Percentiles rank a stretch among this genome's conserved stretches.
Evolutionary conservation across 345 rosid species (phyloP).

Genomic region (Populus pruinosa): DNA sequence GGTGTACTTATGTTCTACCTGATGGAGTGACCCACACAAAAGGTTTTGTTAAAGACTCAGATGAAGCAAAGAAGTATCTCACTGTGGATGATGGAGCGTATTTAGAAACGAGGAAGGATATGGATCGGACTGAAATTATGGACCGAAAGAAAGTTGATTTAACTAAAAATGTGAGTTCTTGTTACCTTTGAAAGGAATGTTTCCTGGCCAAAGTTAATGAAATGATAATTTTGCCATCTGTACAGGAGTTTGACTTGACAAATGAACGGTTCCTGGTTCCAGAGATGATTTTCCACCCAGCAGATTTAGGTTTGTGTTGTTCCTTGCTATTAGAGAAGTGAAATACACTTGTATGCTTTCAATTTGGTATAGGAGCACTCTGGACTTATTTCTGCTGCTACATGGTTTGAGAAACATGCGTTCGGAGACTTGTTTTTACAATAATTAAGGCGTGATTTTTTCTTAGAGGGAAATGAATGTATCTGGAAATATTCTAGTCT

Average conservation of each 20-base stretch:
- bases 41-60: constrained; percentile 77
- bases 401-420: not conserved
- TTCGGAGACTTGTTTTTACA: not conserved
- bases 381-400: not conserved
- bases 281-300: constrained; percentile 90
- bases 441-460: not conserved
- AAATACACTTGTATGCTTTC: not conserved
- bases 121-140: constrained; percentile 27
- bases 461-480: not conserved
- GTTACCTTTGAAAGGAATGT: constrained; percentile 1
- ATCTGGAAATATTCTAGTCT: not conserved
- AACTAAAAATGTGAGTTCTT: constrained; percentile 53
- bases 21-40: constrained; percentile 73
- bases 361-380: not conserved
- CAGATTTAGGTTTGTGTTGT: constrained; percentile 68
- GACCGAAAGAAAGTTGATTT: constrained; percentile 58
- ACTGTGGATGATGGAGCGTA: constrained; percentile 23
- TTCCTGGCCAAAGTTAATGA: not conserved
- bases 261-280: constrained; percentile 95
- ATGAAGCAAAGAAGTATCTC: constrained; percentile 53
- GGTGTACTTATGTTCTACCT: constrained; percentile 81
- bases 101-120: constrained; percentile 18
- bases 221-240: constrained; percentile 9
- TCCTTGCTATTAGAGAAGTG: not conserved
- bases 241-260: constrained; percentile 90